phyloP scores from a whole-genome alignment of 2,329 filamentous ascomycete species.

The Berkeleyomyces rouxiae region DNA sequence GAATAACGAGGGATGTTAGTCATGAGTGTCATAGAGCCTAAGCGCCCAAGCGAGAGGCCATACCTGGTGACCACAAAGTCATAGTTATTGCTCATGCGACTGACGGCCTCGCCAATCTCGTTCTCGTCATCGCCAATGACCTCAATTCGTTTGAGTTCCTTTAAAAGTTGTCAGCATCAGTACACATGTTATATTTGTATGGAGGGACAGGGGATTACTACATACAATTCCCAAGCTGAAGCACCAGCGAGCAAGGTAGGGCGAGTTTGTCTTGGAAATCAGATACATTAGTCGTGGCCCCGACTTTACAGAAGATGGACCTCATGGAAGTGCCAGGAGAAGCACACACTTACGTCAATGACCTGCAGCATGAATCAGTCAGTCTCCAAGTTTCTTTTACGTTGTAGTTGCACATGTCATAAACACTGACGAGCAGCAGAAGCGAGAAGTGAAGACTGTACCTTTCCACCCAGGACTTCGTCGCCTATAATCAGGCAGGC shows the following conservation, averaged over 20 bases:
- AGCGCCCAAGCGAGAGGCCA: conserved; percentile 1
- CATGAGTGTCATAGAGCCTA: not conserved
- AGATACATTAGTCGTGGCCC: not conserved
- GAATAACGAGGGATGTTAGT: conserved; percentile 9
- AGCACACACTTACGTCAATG: conserved; percentile 10
- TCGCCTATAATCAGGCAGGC: conserved; percentile 94
- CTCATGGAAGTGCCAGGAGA: not conserved
- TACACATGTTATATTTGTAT: not conserved
- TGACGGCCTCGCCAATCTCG: conserved; percentile 77
- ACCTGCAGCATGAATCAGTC: conserved; percentile 4
- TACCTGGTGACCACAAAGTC: conserved; percentile 84
- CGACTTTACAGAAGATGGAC: not conserved
- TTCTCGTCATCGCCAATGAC: conserved; percentile 84
- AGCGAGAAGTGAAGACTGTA: conserved; percentile 23
- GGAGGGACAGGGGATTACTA: conserved; percentile 1
- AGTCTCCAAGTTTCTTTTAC: not conserved
- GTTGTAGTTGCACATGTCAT: not conserved
- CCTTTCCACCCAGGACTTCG: conserved; percentile 90
- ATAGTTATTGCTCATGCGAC: conserved; percentile 74
- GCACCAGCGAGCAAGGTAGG: conserved; percentile 48
- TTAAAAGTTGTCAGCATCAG: not conserved
- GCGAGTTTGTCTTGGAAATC: conserved; percentile 31
- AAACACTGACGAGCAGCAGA: not conserved
- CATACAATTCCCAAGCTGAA: conserved; percentile 43
- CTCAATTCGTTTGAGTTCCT: conserved; percentile 70